These are phyloP conservation scores for Colletotrichum eleusines DNA, from an alignment of 2,329 filamentous ascomycete genomes.

Conservation along the genomic window DNA sequence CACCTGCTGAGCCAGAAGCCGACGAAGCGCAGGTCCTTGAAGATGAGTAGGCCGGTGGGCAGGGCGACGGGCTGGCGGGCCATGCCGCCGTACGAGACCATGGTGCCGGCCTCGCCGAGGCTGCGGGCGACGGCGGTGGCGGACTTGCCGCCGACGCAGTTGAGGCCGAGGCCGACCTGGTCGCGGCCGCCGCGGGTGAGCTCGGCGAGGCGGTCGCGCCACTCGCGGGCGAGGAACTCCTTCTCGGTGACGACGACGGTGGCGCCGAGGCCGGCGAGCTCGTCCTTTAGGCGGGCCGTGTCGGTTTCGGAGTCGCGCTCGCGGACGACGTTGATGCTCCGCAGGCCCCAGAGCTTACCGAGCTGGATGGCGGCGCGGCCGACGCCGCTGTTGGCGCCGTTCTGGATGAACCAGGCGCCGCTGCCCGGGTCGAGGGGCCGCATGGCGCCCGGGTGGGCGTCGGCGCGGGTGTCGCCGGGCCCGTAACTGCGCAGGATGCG, in stretches of 20 bases:
- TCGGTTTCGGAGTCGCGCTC: conserved; percentile 74
- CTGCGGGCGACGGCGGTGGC: conserved; percentile 83
- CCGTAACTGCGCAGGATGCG: conserved; percentile 89
- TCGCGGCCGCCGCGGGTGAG: conserved; percentile 80
- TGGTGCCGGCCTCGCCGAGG: conserved; percentile 74
- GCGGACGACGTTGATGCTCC: conserved; percentile 90
- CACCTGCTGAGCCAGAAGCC: conserved; percentile 97
- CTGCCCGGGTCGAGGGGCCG: conserved; percentile 59
- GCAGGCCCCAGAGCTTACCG: conserved; percentile 85
- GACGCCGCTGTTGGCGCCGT: conserved; percentile 94
- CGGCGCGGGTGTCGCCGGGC: conserved; percentile 58
- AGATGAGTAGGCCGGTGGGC: conserved; percentile 89
- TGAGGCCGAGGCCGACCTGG: conserved; percentile 81
- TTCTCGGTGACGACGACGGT: conserved; percentile 68
- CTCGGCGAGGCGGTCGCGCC: conserved; percentile 70
- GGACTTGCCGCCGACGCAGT: conserved; percentile 92
- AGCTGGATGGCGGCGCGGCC: conserved; percentile 93
- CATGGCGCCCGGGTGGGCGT: conserved; percentile 54
- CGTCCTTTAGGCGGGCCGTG: conserved; percentile 69
- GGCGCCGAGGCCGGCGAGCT: conserved; percentile 67
- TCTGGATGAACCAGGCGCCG: conserved; percentile 95
- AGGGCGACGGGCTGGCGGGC: conserved; percentile 85
- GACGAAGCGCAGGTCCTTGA: conserved; percentile 88
- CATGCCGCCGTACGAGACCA: conserved; percentile 98
- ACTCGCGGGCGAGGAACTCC: conserved; percentile 68